Evolutionary conservation across 371 early-diverging fungal genomes (phyloP).

Genomic region (Mortierella sp.): DNA sequence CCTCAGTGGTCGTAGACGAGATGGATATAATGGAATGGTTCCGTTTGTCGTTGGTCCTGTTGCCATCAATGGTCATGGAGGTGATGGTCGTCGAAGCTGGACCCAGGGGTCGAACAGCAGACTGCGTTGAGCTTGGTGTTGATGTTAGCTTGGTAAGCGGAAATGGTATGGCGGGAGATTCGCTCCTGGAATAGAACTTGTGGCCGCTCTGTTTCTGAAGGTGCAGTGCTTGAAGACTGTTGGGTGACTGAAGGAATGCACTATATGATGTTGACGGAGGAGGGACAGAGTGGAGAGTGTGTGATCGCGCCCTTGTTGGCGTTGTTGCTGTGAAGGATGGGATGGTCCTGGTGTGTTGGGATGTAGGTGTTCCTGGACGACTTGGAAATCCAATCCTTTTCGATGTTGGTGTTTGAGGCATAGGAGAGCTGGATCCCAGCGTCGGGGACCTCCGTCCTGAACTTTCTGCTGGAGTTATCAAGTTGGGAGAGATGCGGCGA

Average conservation of each 20-base stretch:
- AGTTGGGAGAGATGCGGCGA: slow-evolving; percentile 39
- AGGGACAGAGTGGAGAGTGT: slow-evolving; percentile 16
- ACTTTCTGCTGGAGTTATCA: slow-evolving; percentile 3
- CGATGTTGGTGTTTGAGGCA: slow-evolving; percentile 45
- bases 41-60: slow-evolving; percentile 11
- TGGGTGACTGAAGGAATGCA: slow-evolving; percentile 31
- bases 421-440: slow-evolving; percentile 7
- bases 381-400: slow-evolving; percentile 34
- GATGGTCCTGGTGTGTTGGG: slow-evolving; percentile 32
- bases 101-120: slow-evolving; percentile 15
- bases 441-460: slow-evolving; percentile 27
- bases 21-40: slow-evolving; percentile 41
- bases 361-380: slow-evolving; percentile 45
- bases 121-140: slow-evolving; percentile 24
- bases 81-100: slow-evolving; percentile 1
- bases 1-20: slow-evolving; percentile 29
- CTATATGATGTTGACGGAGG: slow-evolving; percentile 10
- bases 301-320: slow-evolving; percentile 38
- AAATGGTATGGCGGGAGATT: slow-evolving; percentile 38
- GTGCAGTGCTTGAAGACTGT: slow-evolving; percentile 23
- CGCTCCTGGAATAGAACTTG: slow-evolving; percentile 45
- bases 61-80: not conserved
- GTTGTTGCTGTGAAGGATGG: slow-evolving; percentile 39
- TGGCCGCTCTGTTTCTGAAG: slow-evolving; percentile 16
- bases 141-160: slow-evolving; percentile 17